Percentiles rank a stretch among this genome's conserved stretches.
Conservation (phyloP, 768 basidiomycete genomes). For the Boletus bicolor region DNA sequence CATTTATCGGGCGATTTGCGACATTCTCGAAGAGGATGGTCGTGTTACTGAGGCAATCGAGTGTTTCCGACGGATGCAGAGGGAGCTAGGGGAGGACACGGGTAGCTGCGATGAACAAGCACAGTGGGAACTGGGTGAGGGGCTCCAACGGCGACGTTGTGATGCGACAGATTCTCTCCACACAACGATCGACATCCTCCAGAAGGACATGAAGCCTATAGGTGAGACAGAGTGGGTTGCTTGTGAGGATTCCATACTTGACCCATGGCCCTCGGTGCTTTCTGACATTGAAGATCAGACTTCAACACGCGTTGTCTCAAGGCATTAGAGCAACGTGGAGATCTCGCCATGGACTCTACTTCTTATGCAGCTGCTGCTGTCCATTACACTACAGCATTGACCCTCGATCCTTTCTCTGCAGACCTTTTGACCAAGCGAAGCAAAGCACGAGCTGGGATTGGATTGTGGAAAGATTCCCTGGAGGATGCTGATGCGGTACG, state of each 20-base stretch:
- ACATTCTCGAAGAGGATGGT: neutral
- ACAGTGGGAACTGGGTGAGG: slow-evolving; percentile 4
- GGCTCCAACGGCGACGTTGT: too few relatives aligned
- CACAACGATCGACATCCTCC: too few relatives aligned
- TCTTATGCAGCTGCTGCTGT: neutral
- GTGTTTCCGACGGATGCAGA: neutral
- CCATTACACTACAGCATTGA: neutral
- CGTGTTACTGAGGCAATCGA: neutral
- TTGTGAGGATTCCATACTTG: neutral
- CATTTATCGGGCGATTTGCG: slow-evolving; percentile 4
- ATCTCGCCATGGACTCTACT: neutral
- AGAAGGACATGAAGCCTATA: neutral
- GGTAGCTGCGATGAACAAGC: neutral
- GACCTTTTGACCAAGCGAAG: neutral
- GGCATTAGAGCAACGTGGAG: neutral
- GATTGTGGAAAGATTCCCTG: neutral
- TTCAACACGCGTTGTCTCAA: neutral
- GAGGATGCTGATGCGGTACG: neutral
- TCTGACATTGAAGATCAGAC: neutral
- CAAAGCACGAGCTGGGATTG: neutral
- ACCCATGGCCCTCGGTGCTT: too few relatives aligned
- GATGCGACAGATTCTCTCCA: too few relatives aligned
- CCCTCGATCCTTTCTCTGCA: neutral
- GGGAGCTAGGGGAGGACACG: neutral
- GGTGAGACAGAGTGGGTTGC: neutral